phyloP scores from a whole-genome alignment of 805 yeast species.

The Zygosaccharomyces kombuchaensis region DNA sequence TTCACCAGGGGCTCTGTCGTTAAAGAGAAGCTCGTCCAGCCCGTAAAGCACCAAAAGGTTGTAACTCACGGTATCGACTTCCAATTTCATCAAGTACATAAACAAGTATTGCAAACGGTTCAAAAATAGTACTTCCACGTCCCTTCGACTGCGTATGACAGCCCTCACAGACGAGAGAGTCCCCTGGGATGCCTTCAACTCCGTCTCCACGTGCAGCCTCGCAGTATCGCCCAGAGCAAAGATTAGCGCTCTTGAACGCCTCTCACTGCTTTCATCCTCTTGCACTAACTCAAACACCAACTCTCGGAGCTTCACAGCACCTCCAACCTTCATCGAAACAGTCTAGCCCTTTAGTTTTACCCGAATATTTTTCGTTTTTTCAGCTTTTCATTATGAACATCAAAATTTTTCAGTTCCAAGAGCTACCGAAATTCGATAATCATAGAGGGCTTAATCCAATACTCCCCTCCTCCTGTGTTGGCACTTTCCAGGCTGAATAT shows the following conservation, averaged over 20 bases:
- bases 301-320: constrained; percentile 6
- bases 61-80: constrained; percentile 22
- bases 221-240: constrained; percentile 28
- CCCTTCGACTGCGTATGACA: constrained; percentile 11
- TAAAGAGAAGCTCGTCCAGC: constrained; percentile 18
- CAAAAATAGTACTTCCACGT: constrained; percentile 28
- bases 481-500: background rate
- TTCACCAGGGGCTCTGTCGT: background rate
- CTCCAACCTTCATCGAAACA: background rate
- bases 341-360: background rate
- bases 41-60: constrained; percentile 28
- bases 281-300: constrained; percentile 9
- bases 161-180: constrained; percentile 19
- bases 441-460: background rate
- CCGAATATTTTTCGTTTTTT: background rate
- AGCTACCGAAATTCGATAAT: background rate
- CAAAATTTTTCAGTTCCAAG: background rate
- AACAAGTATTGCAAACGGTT: constrained; percentile 31
- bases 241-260: constrained; percentile 17
- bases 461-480: background rate
- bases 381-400: background rate
- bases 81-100: constrained; percentile 34
- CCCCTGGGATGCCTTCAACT: constrained; percentile 12
- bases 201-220: constrained; percentile 24
- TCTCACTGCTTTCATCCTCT: constrained; percentile 2